Percentiles rank a stretch among this genome's conserved stretches.
Evolutionary conservation across 2,329 filamentous ascomycete species (phyloP).

Genomic region (Myotisia sp.): DNA sequence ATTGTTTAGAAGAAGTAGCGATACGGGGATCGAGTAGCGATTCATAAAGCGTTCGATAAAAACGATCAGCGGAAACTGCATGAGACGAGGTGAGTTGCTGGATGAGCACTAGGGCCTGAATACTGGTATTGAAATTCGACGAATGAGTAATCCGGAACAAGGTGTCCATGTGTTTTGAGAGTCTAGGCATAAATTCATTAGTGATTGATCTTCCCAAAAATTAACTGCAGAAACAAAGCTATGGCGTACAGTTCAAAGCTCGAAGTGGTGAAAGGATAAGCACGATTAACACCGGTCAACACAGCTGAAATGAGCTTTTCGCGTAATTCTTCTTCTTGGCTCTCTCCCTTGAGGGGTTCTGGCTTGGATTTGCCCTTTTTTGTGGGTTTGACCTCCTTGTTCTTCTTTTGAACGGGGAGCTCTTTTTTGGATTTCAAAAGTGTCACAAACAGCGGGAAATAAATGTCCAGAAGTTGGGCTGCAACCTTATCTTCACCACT

Average conservation of each 20-base stretch:
- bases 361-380: conserved; percentile 35
- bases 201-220: no score
- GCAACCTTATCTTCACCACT: conserved; percentile 68
- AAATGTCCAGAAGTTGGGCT: conserved; percentile 69
- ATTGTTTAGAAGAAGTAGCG: conserved; percentile 80
- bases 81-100: conserved; percentile 77
- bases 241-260: conserved; percentile 54
- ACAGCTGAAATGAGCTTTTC: conserved; percentile 90
- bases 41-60: conserved; percentile 91
- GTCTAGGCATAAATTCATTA: conserved; percentile 32
- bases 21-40: conserved; percentile 83
- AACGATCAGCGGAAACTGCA: conserved; percentile 71
- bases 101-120: conserved; percentile 87
- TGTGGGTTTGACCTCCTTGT: conserved; percentile 9
- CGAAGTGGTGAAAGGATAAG: conserved; percentile 78
- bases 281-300: conserved; percentile 86
- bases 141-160: conserved; percentile 94
- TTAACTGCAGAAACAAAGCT: conserved; percentile 2
- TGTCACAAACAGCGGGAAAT: conserved; percentile 76
- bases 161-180: conserved; percentile 82
- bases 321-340: conserved; percentile 52
- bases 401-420: conserved; percentile 24
- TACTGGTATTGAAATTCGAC: conserved; percentile 95
- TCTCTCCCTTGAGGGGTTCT: conserved; percentile 21
- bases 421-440: conserved; percentile 52